A percentile compares a stretch with the other conserved stretches of the same genome.
Conservation (phyloP, 2,329 filamentous ascomycete genomes). For the Dothiorella sarmentorum region DNA sequence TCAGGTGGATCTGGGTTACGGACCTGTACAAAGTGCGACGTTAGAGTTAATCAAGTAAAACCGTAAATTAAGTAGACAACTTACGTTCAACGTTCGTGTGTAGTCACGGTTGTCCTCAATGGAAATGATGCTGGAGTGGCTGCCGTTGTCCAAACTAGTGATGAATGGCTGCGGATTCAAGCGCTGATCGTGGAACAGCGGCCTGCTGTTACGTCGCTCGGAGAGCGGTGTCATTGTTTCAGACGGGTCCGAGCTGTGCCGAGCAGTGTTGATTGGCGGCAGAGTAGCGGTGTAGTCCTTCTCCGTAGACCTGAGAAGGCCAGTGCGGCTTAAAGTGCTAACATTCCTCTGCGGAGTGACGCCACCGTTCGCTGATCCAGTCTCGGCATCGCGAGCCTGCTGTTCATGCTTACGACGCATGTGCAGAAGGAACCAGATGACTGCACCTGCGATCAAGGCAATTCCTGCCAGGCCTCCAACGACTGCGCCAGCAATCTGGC, state of each 20-base stretch:
- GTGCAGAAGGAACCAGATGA: constrained; percentile 38
- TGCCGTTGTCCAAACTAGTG: constrained; percentile 45
- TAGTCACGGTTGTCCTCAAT: constrained; percentile 48
- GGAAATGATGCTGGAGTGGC: constrained; percentile 45
- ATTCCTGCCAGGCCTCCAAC: constrained; percentile 40
- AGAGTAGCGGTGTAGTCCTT: constrained; percentile 26
- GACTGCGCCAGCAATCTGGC: constrained; percentile 47
- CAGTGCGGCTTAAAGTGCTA: constrained; percentile 48
- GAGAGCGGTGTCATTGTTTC: constrained; percentile 36
- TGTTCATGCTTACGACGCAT: constrained; percentile 24
- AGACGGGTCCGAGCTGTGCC: constrained; percentile 29
- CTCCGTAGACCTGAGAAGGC: constrained; percentile 37
- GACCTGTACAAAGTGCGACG: constrained; percentile 22
- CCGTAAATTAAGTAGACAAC: constrained; percentile 19
- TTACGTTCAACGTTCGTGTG: constrained; percentile 45
- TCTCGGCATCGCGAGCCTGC: constrained; percentile 21
- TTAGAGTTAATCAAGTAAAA: too few species aligned
- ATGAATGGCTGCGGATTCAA: constrained; percentile 48
- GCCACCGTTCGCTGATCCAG: constrained; percentile 21
- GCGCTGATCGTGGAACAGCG: constrained; percentile 47
- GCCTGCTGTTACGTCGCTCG: constrained; percentile 40
- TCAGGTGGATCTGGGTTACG: constrained; percentile 32
- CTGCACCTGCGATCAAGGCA: constrained; percentile 35
- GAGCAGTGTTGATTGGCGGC: constrained; percentile 24
- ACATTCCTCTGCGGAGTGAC: constrained; percentile 39